Base-by-base conservation (phyloP, 179 eudicot genomes). In the Nepenthes alata region DNA sequence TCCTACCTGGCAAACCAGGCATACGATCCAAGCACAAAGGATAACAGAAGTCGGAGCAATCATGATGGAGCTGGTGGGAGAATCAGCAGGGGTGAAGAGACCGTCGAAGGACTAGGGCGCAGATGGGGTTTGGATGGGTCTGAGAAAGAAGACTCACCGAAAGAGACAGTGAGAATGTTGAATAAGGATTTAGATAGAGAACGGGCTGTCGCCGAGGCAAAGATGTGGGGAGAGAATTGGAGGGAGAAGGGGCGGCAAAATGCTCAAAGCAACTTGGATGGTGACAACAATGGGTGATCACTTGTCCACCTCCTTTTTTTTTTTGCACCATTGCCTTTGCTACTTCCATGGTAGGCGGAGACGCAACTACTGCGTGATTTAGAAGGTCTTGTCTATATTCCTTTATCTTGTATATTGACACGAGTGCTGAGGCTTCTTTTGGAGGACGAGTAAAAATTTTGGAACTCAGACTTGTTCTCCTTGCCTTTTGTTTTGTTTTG, bases 191-290 rank as follows among this genome's bases (percentile, higher is more conserved):
- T 70, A 54, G 88, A 85, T 2, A 72, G 95, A 62, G 91, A 89
- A 70, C 75, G 80, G 13, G 89, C 89, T 2, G 97, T 89, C 70
- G 91, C 95, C 1, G 97, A 85, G 78, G 91, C 97, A n/a, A 89
- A 85, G 68, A 79, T 87, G 87, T 87, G 97, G 95, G 97, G 88
- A 34, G 96, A 80, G 62, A 88, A 83, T 70, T 78, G 80, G 81
- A 63, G 86, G 55, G 89, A 83, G 35, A 78, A 86, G 60, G 74
- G 86, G 65, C 69, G 80, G 67, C 84, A 73, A 78, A 82, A 52
- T 58, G 80, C 80, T 45, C 80, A 78, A 73, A 84, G 87, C 41
- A 73, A 77, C 69, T 73, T 71, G 58, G 83, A 80, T 70, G 62
- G 48, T 35, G 73, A 67, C 13, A 67, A 49, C 50, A 76, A 66